Evolutionary conservation across 75 land plant genomes (phyloP), one percentile per base, ranked within the genome.

Genomic region (Gnetum montanum): DNA sequence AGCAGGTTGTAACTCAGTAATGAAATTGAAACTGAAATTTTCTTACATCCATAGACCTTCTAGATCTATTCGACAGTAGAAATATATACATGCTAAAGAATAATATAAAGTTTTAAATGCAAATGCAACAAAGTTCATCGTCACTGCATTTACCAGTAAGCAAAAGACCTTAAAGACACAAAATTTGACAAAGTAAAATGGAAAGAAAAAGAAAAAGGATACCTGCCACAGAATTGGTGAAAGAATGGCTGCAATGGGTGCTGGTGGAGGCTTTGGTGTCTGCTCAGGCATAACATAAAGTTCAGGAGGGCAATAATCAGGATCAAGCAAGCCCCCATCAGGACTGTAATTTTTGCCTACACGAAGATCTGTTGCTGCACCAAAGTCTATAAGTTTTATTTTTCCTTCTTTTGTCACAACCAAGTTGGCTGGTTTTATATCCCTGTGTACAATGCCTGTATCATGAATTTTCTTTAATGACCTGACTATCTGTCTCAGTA

Each of bases 271-370:
- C 8, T 34, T 60, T 11, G 99, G 99, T 45, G 99, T 95, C 73
- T 90, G 88, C 51, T 95, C 86, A 20, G 99, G 99, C 35, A 95
- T 68, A 4, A 95, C 99, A 75, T 75, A 95, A 22, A 83, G 71
- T 60, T 95, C 99, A 23, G 99, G 96, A 15, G 98, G 98, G 45
- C 98, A 94, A 56, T 85, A 94, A 41, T 94, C 98, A n/a, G 99
- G 99, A 64, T 95, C 99, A 23, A 95, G 88, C 73, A 95, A 67
- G 6, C 77, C 80, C 16, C 79, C 79, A 53, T 90, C 73, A 0
- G 99, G 99, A 20, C 81, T 71, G 68, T 73, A 95, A 46, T 95
- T 90, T 55, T 95, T 95, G 23, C 99, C 99, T 34, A 95, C 86
- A 13, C 99, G 82, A 24, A 95, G 83, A 58, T 95, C 99, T 10